Evolutionary conservation across 805 yeast species (phyloP).

Genomic region (Kazachstania bromeliacearum): DNA sequence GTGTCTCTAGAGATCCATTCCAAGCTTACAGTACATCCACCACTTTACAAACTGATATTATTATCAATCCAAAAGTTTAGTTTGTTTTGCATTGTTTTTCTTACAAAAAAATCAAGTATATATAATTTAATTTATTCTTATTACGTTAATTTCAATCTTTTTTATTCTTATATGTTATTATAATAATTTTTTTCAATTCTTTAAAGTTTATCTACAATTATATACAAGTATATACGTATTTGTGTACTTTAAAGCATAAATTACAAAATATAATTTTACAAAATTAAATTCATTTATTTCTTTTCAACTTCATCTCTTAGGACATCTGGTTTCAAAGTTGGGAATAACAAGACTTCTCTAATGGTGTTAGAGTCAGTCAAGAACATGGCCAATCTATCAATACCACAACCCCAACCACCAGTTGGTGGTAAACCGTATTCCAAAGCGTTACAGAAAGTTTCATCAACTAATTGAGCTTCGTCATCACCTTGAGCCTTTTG

Average conservation of each 20-base stretch:
- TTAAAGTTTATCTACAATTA: no score
- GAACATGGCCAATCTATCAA: conserved; percentile 96
- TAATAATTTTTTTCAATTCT: neutral
- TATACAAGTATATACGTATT: conserved; percentile 1
- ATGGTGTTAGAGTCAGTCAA: conserved; percentile 92
- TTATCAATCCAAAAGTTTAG: conserved; percentile 6
- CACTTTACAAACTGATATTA: conserved; percentile 30
- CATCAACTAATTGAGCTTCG: conserved; percentile 95
- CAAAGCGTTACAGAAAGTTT: conserved; percentile 92
- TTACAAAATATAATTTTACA: neutral
- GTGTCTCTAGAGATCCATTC: conserved; percentile 41
- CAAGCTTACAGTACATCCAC: conserved; percentile 46
- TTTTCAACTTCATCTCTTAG: conserved; percentile 28
- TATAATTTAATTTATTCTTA: no score
- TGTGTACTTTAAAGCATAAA: neutral
- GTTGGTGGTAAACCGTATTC: conserved; percentile 99
- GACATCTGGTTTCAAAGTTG: conserved; percentile 93
- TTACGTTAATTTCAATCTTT: neutral
- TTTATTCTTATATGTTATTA: neutral
- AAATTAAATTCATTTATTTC: conserved; percentile 8
- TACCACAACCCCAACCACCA: conserved; percentile 99
- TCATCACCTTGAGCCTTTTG: conserved; percentile 99
- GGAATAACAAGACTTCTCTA: conserved; percentile 96
- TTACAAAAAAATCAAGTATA: no score
- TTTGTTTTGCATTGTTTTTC: no score